Conservation (phyloP, 1,284 basidiomycete genomes). For the Paramarasmius palmivorus region DNA sequence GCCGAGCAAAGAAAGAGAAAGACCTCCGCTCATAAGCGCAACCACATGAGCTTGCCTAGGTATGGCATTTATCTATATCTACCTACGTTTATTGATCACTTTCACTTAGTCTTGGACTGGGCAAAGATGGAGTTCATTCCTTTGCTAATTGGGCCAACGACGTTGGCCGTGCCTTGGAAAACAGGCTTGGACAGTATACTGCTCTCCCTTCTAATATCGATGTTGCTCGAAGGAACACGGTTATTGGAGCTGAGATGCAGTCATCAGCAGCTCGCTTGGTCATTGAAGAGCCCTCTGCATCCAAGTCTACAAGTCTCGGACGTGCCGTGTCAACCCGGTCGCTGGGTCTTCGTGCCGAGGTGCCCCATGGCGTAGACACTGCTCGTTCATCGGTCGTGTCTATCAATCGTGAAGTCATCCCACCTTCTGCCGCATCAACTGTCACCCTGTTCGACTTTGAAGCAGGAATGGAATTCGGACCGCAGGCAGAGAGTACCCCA, state of each 20-base stretch:
- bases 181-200: conserved; percentile 38
- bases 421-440: conserved; percentile 58
- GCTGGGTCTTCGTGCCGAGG: conserved; percentile 48
- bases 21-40: conserved; percentile 52
- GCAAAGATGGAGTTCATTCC: conserved; percentile 55
- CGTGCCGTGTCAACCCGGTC: conserved; percentile 45
- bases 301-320: conserved; percentile 27
- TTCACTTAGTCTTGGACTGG: conserved; percentile 56
- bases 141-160: conserved; percentile 52
- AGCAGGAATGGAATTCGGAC: conserved; percentile 41
- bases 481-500: conserved; percentile 63
- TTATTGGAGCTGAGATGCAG: conserved; percentile 45
- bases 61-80: conserved; percentile 26
- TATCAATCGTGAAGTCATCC: conserved; percentile 30
- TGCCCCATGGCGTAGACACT: conserved; percentile 46
- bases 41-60: conserved; percentile 67
- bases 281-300: conserved; percentile 22
- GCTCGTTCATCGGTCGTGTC: conserved; percentile 53
- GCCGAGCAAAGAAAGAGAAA: conserved; percentile 37
- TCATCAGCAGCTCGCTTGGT: conserved; percentile 42
- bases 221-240: conserved; percentile 45
- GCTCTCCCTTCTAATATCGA: conserved; percentile 40
- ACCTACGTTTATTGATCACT: neutral
- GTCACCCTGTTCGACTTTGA: conserved; percentile 55
- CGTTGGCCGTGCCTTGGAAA: conserved; percentile 46